Conservation (phyloP, 2,329 filamentous ascomycete species). For the Cryphonectria parasitica region DNA sequence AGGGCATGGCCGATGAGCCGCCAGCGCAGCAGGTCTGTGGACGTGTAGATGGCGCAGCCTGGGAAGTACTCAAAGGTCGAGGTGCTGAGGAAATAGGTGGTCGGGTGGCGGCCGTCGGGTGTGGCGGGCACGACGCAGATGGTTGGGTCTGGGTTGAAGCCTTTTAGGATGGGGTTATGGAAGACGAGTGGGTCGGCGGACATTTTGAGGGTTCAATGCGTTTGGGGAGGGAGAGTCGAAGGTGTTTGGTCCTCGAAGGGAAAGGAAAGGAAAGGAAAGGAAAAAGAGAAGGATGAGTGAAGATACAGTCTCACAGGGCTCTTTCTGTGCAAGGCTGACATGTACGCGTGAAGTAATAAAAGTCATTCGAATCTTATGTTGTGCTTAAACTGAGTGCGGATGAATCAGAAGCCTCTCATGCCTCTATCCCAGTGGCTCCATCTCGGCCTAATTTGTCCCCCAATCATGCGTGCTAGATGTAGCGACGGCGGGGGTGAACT, state of each 20-base stretch:
- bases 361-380: neutral
- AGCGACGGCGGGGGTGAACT: constrained; percentile 8
- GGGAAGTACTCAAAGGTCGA: constrained; percentile 68
- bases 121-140: constrained; percentile 43
- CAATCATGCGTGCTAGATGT: constrained; percentile 28
- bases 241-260: too few relatives aligned
- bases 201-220: constrained; percentile 2
- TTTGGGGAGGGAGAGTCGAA: too few relatives aligned
- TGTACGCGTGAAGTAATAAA: neutral
- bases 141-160: constrained; percentile 67
- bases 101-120: constrained; percentile 30
- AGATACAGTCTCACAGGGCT: neutral
- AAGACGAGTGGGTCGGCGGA: constrained; percentile 32
- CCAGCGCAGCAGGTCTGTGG: constrained; percentile 56
- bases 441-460: constrained; percentile 33
- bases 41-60: constrained; percentile 63
- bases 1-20: constrained; percentile 56
- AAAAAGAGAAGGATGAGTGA: neutral
- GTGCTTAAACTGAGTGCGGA: neutral
- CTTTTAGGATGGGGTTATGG: constrained; percentile 58
- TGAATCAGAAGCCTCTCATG: constrained; percentile 12
- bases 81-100: constrained; percentile 60
- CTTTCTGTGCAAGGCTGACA: neutral
- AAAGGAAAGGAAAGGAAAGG: too few relatives aligned
- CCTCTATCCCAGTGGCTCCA: constrained; percentile 15